A percentile compares a stretch with the other conserved stretches of the same genome.
phyloP scores from a whole-genome alignment of 2,329 filamentous ascomycete species.

The Ophiostoma novo-ulmi region DNA sequence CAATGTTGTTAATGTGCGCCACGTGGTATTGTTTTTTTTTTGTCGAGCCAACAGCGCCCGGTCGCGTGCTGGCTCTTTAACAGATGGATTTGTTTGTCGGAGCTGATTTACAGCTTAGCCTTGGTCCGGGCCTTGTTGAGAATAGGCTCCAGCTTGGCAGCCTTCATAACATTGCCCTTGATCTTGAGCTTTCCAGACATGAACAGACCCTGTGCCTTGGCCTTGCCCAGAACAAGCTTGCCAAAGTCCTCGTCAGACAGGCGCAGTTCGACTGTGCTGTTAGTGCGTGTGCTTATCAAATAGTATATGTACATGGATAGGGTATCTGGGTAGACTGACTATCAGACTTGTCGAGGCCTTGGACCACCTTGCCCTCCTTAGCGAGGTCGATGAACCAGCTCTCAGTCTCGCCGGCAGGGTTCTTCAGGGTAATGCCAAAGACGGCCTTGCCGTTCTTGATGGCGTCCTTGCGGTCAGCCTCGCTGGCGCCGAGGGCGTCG shows the following conservation, averaged over 20 bases:
- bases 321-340: constrained; percentile 49
- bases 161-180: constrained; percentile 97
- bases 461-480: constrained; percentile 71
- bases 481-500: constrained; percentile 59
- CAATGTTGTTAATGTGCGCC: not conserved
- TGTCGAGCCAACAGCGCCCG: not conserved
- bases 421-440: constrained; percentile 91
- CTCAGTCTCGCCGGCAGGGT: constrained; percentile 69
- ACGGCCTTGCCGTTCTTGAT: constrained; percentile 83
- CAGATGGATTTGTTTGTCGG: not conserved
- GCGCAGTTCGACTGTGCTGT: constrained; percentile 65
- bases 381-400: constrained; percentile 97
- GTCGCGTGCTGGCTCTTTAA: not conserved
- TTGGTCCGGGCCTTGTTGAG: constrained; percentile 72
- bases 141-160: constrained; percentile 91
- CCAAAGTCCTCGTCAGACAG: constrained; percentile 84
- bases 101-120: constrained; percentile 62
- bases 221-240: constrained; percentile 77
- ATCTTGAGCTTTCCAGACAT: constrained; percentile 99
- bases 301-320: too few relatives aligned
- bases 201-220: constrained; percentile 90
- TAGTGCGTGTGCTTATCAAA: not conserved
- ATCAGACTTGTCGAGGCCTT: constrained; percentile 74
- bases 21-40: not conserved
- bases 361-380: constrained; percentile 74